These are phyloP conservation scores for Musa schizocarpa DNA, from an alignment of 176 grass and related monocot species.

Conservation along the genomic window DNA sequence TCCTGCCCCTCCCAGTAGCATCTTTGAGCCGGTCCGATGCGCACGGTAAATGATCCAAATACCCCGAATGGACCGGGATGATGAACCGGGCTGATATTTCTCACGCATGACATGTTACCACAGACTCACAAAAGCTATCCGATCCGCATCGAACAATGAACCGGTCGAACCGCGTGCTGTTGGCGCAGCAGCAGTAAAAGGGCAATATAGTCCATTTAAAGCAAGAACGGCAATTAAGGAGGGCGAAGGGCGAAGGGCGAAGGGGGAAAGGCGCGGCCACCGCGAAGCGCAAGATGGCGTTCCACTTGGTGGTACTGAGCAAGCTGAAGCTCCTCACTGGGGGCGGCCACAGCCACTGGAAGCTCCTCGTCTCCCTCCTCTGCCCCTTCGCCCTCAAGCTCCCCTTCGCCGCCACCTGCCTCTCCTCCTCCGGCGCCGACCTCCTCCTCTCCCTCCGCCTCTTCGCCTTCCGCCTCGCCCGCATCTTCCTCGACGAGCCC, in stretches of 20 bases:
- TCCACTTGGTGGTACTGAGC: conserved; percentile 2
- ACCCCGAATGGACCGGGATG: no score
- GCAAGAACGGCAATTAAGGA: not conserved
- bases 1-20: no score
- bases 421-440: conserved; percentile 9
- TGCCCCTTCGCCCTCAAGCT: conserved; percentile 21
- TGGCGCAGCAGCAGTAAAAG: no score
- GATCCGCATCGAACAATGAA: no score
- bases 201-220: no score
- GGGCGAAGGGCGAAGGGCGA: not conserved
- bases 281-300: conserved; percentile 3
- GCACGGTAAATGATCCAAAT: no score
- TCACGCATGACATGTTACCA: no score
- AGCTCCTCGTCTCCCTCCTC: conserved; percentile 4
- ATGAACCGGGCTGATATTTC: no score
- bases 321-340: conserved; percentile 18
- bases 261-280: not conserved
- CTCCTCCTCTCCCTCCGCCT: not conserved
- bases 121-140: no score
- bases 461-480: not conserved
- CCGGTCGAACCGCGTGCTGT: no score
- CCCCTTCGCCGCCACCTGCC: conserved; percentile 1
- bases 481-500: conserved; percentile 8
- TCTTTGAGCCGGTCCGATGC: no score
- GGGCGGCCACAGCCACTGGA: conserved; percentile 18